Conservation (phyloP, 2,329 filamentous ascomycete genomes). For the Clonostachys rhizophaga region DNA sequence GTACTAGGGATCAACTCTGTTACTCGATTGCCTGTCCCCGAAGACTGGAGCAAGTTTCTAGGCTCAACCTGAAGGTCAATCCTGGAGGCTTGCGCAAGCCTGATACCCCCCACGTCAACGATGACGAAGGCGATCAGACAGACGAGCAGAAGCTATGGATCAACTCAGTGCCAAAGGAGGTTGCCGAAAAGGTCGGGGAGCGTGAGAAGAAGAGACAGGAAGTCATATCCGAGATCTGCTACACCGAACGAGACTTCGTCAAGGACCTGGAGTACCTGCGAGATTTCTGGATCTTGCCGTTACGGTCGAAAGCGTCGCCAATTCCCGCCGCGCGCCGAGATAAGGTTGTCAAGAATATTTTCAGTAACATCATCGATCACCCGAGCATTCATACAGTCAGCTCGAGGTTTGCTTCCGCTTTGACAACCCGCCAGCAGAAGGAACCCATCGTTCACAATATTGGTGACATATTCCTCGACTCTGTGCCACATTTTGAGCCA, state of each 20-base stretch:
- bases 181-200: conserved; percentile 85
- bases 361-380: conserved; percentile 87
- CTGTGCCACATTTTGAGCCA: conserved; percentile 86
- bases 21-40: conserved; percentile 97
- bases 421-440: conserved; percentile 89
- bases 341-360: conserved; percentile 89
- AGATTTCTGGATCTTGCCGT: conserved; percentile 96
- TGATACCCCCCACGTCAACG: conserved; percentile 54
- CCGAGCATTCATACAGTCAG: conserved; percentile 84
- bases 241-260: conserved; percentile 97
- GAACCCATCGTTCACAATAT: conserved; percentile 83
- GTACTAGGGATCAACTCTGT: conserved; percentile 89
- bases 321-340: conserved; percentile 86
- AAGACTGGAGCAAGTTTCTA: conserved; percentile 88
- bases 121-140: conserved; percentile 77
- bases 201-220: conserved; percentile 96
- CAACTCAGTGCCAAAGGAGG: conserved; percentile 92
- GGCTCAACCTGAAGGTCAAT: conserved; percentile 88
- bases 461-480: conserved; percentile 92
- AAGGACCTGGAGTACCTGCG: conserved; percentile 97
- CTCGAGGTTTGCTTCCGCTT: conserved; percentile 77
- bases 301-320: conserved; percentile 77
- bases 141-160: conserved; percentile 99
- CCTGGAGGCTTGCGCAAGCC: conserved; percentile 69
- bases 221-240: conserved; percentile 97